phyloP scores from a whole-genome alignment of 768 basidiomycete genomes.

The Macrolepiota dolichaula region DNA sequence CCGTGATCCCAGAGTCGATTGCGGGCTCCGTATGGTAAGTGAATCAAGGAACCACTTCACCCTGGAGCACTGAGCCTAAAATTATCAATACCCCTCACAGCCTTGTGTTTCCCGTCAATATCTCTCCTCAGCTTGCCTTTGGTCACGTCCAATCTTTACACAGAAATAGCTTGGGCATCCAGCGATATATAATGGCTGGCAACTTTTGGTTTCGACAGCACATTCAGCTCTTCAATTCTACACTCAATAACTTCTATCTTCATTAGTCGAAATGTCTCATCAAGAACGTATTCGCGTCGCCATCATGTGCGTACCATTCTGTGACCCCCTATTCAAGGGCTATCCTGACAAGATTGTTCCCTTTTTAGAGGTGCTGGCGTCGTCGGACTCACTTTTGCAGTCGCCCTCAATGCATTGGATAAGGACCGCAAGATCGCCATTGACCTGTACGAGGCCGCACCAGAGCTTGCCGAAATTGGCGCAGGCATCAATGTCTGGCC shows the following conservation, averaged over 20 bases:
- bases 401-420: slow-evolving; percentile 24
- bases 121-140: background rate
- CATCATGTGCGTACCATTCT: background rate
- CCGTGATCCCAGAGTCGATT: background rate
- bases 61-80: background rate
- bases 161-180: background rate
- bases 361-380: slow-evolving; percentile 36
- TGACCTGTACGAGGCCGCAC: slow-evolving; percentile 38
- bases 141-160: background rate
- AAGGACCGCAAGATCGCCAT: slow-evolving; percentile 23
- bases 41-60: background rate
- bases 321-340: background rate
- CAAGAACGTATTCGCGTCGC: slow-evolving; percentile 4
- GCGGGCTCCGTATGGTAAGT: background rate
- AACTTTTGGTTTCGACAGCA: background rate
- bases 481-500: slow-evolving; percentile 40
- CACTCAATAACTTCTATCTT: background rate
- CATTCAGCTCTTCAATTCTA: background rate
- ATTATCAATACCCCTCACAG: background rate
- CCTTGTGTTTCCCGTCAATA: background rate
- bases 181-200: background rate
- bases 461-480: slow-evolving; percentile 36
- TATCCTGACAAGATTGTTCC: background rate
- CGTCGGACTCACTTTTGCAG: slow-evolving; percentile 34
- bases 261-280: background rate